A percentile compares a stretch with the other conserved stretches of the same genome.
These are phyloP conservation scores for Avena eriantha DNA, from an alignment of 176 grass and related monocot species.

Conservation along the genomic window DNA sequence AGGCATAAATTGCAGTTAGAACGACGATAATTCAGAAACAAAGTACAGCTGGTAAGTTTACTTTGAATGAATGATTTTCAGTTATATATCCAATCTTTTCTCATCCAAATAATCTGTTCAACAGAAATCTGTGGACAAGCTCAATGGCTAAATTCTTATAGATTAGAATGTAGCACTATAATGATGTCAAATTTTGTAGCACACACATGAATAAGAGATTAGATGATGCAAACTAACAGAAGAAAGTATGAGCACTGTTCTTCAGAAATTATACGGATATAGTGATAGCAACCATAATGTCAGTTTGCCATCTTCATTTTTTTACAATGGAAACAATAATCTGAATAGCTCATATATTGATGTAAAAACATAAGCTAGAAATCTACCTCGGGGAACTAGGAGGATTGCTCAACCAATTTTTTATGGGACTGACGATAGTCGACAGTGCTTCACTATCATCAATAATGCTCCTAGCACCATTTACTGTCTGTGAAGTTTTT, in stretches of 20 bases:
- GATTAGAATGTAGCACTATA: slow-evolving; percentile 3
- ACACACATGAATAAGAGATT: not conserved
- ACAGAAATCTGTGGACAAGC: not conserved
- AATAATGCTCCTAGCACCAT: slow-evolving; percentile 73
- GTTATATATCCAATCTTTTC: not conserved
- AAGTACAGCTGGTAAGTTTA: slow-evolving; percentile 19
- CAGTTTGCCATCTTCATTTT: slow-evolving; percentile 2
- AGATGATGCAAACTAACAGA: not conserved
- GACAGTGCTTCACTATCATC: slow-evolving; percentile 70
- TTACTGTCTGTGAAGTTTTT: slow-evolving; percentile 82
- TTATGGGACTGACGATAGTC: slow-evolving; percentile 65
- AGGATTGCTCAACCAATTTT: slow-evolving; percentile 61
- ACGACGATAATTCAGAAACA: slow-evolving; percentile 28
- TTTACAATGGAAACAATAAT: slow-evolving; percentile 22
- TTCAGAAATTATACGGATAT: slow-evolving; percentile 3
- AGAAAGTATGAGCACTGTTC: not conserved
- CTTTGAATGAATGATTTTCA: not conserved
- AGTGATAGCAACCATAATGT: slow-evolving; percentile 21
- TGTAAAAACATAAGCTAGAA: slow-evolving; percentile 25
- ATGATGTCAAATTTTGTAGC: slow-evolving; percentile 13
- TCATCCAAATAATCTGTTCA: slow-evolving; percentile 20
- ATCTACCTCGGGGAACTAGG: slow-evolving; percentile 61
- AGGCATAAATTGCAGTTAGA: not conserved
- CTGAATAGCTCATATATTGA: not conserved
- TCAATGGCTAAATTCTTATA: slow-evolving; percentile 22